Evolutionary conservation across 2,329 filamentous ascomycete species (phyloP).

Genomic region (Aspergillus candidus): DNA sequence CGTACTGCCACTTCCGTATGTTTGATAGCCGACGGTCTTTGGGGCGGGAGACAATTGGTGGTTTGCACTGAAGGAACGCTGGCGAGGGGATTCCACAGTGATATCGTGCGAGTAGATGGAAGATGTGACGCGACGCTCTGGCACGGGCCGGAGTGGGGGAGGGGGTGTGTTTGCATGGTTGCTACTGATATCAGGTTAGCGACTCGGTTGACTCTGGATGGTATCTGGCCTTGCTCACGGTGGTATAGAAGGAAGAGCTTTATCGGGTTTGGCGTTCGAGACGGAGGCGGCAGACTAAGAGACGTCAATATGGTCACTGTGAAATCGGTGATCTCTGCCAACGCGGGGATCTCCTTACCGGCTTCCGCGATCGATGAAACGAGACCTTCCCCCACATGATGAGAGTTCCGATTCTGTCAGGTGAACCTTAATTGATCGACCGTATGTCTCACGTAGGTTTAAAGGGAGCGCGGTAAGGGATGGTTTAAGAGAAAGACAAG

Average conservation of each 20-base stretch:
- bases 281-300: conserved; percentile 12
- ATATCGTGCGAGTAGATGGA: conserved; percentile 54
- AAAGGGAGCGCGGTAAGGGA: no score
- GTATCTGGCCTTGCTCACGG: conserved; percentile 26
- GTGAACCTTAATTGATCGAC: background rate
- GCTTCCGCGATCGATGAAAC: conserved; percentile 43
- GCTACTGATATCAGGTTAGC: conserved; percentile 11
- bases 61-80: conserved; percentile 14
- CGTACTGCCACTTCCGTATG: conserved; percentile 1
- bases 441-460: background rate
- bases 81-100: conserved; percentile 23
- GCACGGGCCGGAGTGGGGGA: conserved; percentile 13
- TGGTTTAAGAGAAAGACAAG: background rate
- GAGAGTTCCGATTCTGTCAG: conserved; percentile 2
- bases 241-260: conserved; percentile 33
- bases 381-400: conserved; percentile 51
- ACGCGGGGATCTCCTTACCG: conserved; percentile 41
- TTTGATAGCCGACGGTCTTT: background rate
- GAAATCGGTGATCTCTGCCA: conserved; percentile 41
- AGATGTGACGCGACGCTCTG: conserved; percentile 45
- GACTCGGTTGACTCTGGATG: conserved; percentile 1
- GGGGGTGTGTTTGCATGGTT: conserved; percentile 10
- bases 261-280: conserved; percentile 1
- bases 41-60: conserved; percentile 7
- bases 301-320: conserved; percentile 27